Base-by-base conservation (phyloP, 768 basidiomycete species). In the Coprinopsis sp. region DNA sequence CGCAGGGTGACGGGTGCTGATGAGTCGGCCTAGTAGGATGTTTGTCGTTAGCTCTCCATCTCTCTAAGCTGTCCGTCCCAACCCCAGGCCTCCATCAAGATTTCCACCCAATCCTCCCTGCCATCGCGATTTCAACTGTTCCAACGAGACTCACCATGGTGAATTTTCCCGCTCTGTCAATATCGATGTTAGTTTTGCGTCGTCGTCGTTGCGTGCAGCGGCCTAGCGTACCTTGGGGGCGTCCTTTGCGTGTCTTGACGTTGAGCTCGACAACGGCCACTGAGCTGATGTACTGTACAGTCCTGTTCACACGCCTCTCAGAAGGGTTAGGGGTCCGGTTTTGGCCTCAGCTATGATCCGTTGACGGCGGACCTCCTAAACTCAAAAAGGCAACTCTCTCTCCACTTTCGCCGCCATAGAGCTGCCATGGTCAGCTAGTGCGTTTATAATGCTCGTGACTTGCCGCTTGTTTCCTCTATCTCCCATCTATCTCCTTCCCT, bases 1-100 rank as follows among this genome's bases (percentile, higher is more conserved):
- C 96, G 91, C 66, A 99, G 79, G 56, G 96, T 99, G 58, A 99
- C 78, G 50, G 94, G 84, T 67, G 90, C 79, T 67, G 81, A 75
- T 65, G 67, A 74, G 66, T 88, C 88, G 72, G 87, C 79, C 87
- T 90, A 58, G 18, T 63, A 54, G 51, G 41, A 55, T 47, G 54
- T 51, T 42, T 12, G 51, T 42, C 23, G 41, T 39, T 24, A 23
- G 10, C 24, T 27, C 24, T 19, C 13, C 19, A 14, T 33, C n/a
- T n/a, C n/a, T n/a, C 13, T 36, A 30, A 16, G 38, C 38, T 23
- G 42, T 29, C 24, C 16, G 22, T 11, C 22, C 30, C 11, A 21
- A 23, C 19, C 16, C 16, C 34, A 27, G 37, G 54, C 40, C 51
- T 43, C 33, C 31, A 43, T 27, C 43, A n/a, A 28, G 33, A 33